phyloP scores from a whole-genome alignment of 1,139 yeast species.

The Sugiyamaella grinbergsii region DNA sequence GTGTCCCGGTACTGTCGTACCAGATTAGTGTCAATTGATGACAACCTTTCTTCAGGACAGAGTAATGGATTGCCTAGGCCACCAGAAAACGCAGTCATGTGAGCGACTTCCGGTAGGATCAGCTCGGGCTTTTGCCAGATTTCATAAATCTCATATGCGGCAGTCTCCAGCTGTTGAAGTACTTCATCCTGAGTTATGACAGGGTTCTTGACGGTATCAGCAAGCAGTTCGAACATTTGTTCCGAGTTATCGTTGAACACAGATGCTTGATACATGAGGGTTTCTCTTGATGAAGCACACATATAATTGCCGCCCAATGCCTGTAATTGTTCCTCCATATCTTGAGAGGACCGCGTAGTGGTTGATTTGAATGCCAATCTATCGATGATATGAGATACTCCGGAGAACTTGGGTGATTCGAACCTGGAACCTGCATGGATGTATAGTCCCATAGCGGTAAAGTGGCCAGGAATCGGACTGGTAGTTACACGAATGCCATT shows the following conservation, averaged over 20 bases:
- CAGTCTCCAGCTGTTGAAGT: constrained; percentile 69
- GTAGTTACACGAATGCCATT: constrained; percentile 87
- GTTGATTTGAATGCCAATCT: constrained; percentile 86
- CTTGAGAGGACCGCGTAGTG: constrained; percentile 56
- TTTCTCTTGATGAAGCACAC: constrained; percentile 91
- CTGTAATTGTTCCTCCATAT: constrained; percentile 77
- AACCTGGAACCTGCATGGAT: constrained; percentile 88
- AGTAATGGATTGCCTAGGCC: constrained; percentile 86
- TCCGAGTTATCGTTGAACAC: constrained; percentile 88
- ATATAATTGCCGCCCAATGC: constrained; percentile 91
- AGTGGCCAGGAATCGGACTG: constrained; percentile 86
- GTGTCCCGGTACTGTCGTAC: constrained; percentile 63
- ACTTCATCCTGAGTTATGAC: constrained; percentile 68
- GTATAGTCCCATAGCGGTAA: constrained; percentile 86
- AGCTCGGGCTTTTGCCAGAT: constrained; percentile 83
- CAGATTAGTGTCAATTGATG: constrained; percentile 54
- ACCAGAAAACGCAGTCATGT: constrained; percentile 75
- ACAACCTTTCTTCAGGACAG: constrained; percentile 73
- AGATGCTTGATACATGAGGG: constrained; percentile 90
- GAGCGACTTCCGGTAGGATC: constrained; percentile 83
- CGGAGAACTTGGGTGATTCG: constrained; percentile 59
- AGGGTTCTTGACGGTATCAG: constrained; percentile 82
- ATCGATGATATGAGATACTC: constrained; percentile 82
- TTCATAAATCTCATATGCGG: constrained; percentile 80
- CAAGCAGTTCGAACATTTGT: constrained; percentile 71